Conservation (phyloP, 2,329 filamentous ascomycete genomes). For the Aureobasidium pullulans region DNA sequence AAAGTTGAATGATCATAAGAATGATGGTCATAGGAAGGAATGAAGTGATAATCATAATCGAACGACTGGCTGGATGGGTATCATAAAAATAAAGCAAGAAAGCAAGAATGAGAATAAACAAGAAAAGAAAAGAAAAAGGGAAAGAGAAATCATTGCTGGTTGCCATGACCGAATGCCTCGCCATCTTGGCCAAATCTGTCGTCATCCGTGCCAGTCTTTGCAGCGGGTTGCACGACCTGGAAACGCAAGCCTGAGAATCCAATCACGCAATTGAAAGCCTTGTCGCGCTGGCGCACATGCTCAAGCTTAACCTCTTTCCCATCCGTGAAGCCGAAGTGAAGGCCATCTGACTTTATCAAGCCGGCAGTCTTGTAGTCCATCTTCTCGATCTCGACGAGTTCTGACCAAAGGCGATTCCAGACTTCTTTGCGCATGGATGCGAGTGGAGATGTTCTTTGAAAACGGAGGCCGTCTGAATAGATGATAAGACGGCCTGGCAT, state of each 20-base stretch:
- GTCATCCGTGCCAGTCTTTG: neutral
- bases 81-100: no score
- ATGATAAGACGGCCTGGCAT: slow-evolving; percentile 21
- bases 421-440: slow-evolving; percentile 15
- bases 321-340: slow-evolving; percentile 11
- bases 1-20: no score
- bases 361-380: slow-evolving; percentile 7
- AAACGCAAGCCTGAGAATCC: slow-evolving; percentile 30
- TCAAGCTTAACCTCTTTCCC: slow-evolving; percentile 17
- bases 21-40: no score
- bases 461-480: slow-evolving; percentile 21
- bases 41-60: no score
- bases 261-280: slow-evolving; percentile 31
- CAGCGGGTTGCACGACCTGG: slow-evolving; percentile 22
- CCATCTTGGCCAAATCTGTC: neutral
- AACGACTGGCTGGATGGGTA: no score
- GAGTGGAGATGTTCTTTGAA: slow-evolving; percentile 16
- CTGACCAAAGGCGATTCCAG: slow-evolving; percentile 22
- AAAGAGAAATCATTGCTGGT: no score
- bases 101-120: no score
- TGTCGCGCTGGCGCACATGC: slow-evolving; percentile 27
- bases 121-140: no score
- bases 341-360: slow-evolving; percentile 1
- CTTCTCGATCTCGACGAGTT: slow-evolving; percentile 25
- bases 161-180: neutral